Conservation (phyloP, 306 rosid genomes). For the Phaseolus lunatus region DNA sequence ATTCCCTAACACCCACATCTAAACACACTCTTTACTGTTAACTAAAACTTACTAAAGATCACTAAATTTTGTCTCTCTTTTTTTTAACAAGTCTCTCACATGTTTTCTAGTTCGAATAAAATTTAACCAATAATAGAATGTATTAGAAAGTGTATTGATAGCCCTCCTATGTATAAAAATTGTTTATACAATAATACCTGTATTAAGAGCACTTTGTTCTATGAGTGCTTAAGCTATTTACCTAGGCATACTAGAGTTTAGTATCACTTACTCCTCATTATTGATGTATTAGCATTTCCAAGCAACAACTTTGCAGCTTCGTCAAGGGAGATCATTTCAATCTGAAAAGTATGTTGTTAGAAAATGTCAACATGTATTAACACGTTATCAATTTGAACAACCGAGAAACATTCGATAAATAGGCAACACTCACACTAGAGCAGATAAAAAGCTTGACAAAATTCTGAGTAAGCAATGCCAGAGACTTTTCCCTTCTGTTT, state of each 20-base stretch:
- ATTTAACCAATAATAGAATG: background rate
- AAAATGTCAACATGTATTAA: slow-evolving; percentile 25
- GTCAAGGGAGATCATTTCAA: slow-evolving; percentile 71
- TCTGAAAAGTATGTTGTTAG: slow-evolving; percentile 44
- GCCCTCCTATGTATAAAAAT: background rate
- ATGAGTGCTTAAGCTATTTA: background rate
- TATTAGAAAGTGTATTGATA: background rate
- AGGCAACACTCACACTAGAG: slow-evolving; percentile 60
- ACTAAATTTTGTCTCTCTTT: background rate
- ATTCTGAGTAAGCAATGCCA: slow-evolving; percentile 81
- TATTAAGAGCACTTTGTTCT: background rate
- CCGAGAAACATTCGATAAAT: background rate
- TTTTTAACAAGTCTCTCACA: background rate
- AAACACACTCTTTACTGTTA: background rate
- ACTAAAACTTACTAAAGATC: background rate
- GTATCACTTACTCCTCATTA: slow-evolving; percentile 81
- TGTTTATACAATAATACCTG: background rate
- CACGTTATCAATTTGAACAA: background rate
- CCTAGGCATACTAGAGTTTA: background rate
- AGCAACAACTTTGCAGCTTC: slow-evolving; percentile 80
- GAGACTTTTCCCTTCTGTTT: slow-evolving; percentile 74
- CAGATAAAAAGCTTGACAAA: slow-evolving; percentile 89
- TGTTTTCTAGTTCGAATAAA: background rate
- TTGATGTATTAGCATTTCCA: slow-evolving; percentile 61
- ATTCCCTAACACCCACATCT: background rate